Conservation (phyloP, 164 flowering plant genomes). For the Kalanchoe fedtschenkoi region DNA sequence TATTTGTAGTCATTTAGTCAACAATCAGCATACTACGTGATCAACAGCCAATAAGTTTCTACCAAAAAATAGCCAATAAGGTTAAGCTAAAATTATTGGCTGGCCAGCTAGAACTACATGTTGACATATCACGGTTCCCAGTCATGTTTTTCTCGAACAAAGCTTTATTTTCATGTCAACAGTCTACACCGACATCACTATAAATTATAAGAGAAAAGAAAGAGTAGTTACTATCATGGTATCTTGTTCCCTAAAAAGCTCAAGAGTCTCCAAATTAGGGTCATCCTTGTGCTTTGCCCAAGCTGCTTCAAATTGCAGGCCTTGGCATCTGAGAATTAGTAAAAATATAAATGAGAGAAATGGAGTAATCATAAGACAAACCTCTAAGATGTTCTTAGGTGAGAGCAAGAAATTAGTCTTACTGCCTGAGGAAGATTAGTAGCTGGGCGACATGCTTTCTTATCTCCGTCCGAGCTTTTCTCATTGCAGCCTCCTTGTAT, state of each 20-base stretch:
- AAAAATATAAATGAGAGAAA: not conserved
- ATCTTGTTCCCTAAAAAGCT: conserved; percentile 16
- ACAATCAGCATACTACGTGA: too few relatives aligned
- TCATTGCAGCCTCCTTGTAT: conserved; percentile 68
- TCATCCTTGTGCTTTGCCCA: conserved; percentile 72
- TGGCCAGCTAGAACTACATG: too few relatives aligned
- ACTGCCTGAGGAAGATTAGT: conserved; percentile 55
- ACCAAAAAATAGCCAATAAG: too few relatives aligned
- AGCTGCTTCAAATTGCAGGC: conserved; percentile 54
- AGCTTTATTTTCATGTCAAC: too few relatives aligned
- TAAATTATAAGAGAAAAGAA: too few relatives aligned
- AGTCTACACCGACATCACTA: too few relatives aligned
- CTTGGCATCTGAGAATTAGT: conserved; percentile 47
- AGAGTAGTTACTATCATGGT: conserved; percentile 9
- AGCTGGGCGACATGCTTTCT: conserved; percentile 37
- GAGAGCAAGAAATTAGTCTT: conserved; percentile 16
- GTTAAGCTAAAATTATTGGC: too few relatives aligned
- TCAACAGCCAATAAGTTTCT: too few relatives aligned
- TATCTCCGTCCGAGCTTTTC: conserved; percentile 49
- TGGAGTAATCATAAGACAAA: not conserved
- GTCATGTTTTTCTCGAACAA: too few relatives aligned
- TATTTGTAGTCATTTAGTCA: too few relatives aligned
- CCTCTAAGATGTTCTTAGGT: not conserved
- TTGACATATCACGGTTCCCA: too few relatives aligned
- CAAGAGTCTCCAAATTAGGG: conserved; percentile 40